Base-by-base conservation (phyloP, 148 eudicot species). In the Rhododendron vialii region DNA sequence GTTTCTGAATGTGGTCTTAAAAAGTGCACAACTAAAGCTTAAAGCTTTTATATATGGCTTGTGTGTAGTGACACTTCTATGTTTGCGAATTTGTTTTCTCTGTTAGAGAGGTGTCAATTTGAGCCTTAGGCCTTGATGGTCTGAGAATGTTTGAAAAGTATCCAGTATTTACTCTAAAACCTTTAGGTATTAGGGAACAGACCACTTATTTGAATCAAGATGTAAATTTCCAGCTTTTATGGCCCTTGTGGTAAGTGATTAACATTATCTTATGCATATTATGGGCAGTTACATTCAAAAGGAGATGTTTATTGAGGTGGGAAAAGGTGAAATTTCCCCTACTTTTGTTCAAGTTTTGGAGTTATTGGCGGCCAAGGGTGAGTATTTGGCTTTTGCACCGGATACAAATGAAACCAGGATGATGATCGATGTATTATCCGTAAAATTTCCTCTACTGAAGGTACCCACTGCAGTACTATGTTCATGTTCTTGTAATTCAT, bases 271-370 rank as follows among this genome's bases (percentile, higher is more conserved):
- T 47, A 15, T 43, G 30, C 12, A 61, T 22, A 57, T 18, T 35
- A 79, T 84, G 77, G 35, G 85, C 90, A 92, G 94, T 88, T 90
- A 95, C 90, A 93, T 97, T 84, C 89, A 89, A 50, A 92, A 95
- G 88, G 93, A 88, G 79, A 95, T 94, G 98, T 91, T 95, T 87
- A 90, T 97, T 86, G 98, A 97, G 86, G 98, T 97, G 88, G 98
- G 98, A 80, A 94, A 93, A 86, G 89, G 90, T 71, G 91, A 90
- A 35, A 87, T 47, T 53, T 97, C 99, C 85, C 94, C 94, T 57
- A 86, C 95, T 87, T 94, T 97, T 76, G 89, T 87, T 86, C 89
- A 92, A 84, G 88, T 95, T 84, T 88, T 97, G 87, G 92, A 93
- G 88, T 87, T 85, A 83, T 84, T 97, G 88, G 69, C 82, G 76